A percentile compares a stretch with the other conserved stretches of the same genome.
These are phyloP conservation scores for Tricholoma matsutake DNA, from an alignment of 768 basidiomycete species.

Conservation along the genomic window DNA sequence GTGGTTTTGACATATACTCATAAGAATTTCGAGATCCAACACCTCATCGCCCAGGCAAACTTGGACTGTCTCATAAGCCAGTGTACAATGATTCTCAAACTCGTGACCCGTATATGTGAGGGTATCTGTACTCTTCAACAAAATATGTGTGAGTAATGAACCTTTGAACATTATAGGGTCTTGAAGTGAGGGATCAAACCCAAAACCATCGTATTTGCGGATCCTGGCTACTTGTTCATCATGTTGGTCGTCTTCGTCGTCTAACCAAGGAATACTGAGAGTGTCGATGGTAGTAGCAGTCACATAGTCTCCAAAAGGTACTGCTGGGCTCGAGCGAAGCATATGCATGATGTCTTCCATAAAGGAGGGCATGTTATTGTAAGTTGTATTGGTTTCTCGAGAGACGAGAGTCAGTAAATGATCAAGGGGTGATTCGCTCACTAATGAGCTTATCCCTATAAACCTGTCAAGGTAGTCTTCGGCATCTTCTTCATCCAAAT, in stretches of 20 bases:
- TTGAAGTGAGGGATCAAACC: background rate
- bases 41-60: slow-evolving; percentile 12
- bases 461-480: slow-evolving; percentile 27
- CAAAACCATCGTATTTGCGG: background rate
- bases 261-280: background rate
- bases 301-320: background rate
- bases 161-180: background rate
- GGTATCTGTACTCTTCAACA: background rate
- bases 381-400: background rate
- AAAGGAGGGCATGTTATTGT: background rate
- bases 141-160: background rate
- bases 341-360: background rate
- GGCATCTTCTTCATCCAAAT: slow-evolving; percentile 20
- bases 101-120: slow-evolving; percentile 3
- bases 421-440: background rate
- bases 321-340: background rate
- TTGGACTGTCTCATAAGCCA: slow-evolving; percentile 13
- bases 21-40: slow-evolving; percentile 24
- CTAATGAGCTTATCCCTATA: background rate
- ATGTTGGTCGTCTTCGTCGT: background rate
- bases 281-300: background rate
- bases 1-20: slow-evolving; percentile 14
- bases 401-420: background rate
- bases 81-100: background rate
- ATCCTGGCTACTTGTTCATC: background rate